phyloP scores from a whole-genome alignment of 495 filamentous ascomycete genomes.

The Trichoderma reesei region DNA sequence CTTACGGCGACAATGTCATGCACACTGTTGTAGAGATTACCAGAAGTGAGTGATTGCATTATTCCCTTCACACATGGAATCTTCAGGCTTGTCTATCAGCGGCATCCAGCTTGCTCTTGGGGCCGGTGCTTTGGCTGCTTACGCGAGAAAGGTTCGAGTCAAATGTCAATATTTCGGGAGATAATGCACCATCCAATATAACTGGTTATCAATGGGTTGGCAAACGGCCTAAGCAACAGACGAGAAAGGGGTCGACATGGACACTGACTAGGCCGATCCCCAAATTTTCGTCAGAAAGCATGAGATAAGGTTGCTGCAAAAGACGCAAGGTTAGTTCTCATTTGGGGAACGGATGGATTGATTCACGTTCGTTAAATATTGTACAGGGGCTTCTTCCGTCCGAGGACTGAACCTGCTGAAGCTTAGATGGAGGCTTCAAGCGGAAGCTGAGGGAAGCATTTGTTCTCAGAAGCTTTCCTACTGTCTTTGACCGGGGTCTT shows the following conservation, averaged over 20 bases:
- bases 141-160: slow-evolving; percentile 80
- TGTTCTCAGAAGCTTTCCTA: slow-evolving; percentile 55
- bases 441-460: slow-evolving; percentile 61
- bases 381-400: slow-evolving; percentile 55
- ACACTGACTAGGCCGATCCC: slow-evolving; percentile 78
- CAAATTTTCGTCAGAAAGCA: slow-evolving; percentile 72
- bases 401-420: slow-evolving; percentile 74
- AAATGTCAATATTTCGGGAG: slow-evolving; percentile 61
- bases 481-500: slow-evolving; percentile 33
- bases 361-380: slow-evolving; percentile 45
- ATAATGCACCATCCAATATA: slow-evolving; percentile 71
- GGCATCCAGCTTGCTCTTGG: slow-evolving; percentile 70
- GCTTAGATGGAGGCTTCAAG: slow-evolving; percentile 72
- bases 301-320: slow-evolving; percentile 58
- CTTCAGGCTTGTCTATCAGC: slow-evolving; percentile 74
- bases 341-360: slow-evolving; percentile 61
- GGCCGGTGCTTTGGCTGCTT: slow-evolving; percentile 56
- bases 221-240: slow-evolving; percentile 54
- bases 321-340: slow-evolving; percentile 64
- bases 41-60: slow-evolving; percentile 42
- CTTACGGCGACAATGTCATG: slow-evolving; percentile 86
- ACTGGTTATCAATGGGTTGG: slow-evolving; percentile 60
- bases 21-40: slow-evolving; percentile 64
- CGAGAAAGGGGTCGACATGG: slow-evolving; percentile 49
- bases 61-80: slow-evolving; percentile 86